Percentiles rank a stretch among this genome's conserved stretches.
These are phyloP conservation scores for Pseudomicrostroma phylloplanum DNA, from an alignment of 1,284 basidiomycete genomes.

Conservation along the genomic window DNA sequence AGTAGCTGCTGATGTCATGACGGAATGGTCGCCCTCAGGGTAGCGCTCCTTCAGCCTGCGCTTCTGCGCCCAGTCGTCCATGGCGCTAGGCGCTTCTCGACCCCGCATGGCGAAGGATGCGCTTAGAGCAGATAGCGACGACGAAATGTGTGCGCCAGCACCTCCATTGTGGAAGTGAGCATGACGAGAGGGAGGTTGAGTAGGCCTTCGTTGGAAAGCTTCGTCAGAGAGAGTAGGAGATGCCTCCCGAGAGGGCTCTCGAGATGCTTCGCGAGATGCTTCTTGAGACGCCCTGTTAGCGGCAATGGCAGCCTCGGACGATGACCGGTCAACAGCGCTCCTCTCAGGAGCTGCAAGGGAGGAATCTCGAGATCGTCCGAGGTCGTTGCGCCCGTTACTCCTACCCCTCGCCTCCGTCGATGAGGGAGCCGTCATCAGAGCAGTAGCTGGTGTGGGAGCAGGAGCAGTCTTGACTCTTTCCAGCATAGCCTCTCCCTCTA, in stretches of 20 bases:
- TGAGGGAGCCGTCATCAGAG: neutral
- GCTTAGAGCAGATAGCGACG: slow-evolving; percentile 28
- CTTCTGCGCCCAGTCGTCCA: slow-evolving; percentile 40
- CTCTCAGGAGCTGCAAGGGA: neutral
- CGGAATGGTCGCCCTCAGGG: slow-evolving; percentile 39
- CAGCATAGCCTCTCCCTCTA: slow-evolving; percentile 27
- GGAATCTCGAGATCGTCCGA: slow-evolving; percentile 6
- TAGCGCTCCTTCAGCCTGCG: slow-evolving; percentile 37
- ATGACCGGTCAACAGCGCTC: neutral
- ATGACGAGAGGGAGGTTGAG: slow-evolving; percentile 12
- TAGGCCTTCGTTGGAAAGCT: slow-evolving; percentile 25
- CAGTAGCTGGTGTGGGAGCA: slow-evolving; percentile 10
- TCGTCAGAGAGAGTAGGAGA: slow-evolving; percentile 22
- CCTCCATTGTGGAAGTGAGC: neutral
- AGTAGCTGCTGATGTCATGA: slow-evolving; percentile 32
- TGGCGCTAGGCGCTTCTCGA: slow-evolving; percentile 22
- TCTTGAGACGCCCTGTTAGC: neutral
- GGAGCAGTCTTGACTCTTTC: slow-evolving; percentile 14
- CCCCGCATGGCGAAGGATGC: slow-evolving; percentile 43
- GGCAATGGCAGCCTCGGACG: neutral
- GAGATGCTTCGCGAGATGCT: too few relatives aligned
- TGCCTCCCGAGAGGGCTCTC: neutral
- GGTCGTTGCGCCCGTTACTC: slow-evolving; percentile 11
- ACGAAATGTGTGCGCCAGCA: slow-evolving; percentile 14
- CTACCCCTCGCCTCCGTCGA: neutral